Percentiles rank a stretch among this genome's conserved stretches.
Conservation (phyloP, 768 basidiomycete genomes). For the Cantharellus anzutake region DNA sequence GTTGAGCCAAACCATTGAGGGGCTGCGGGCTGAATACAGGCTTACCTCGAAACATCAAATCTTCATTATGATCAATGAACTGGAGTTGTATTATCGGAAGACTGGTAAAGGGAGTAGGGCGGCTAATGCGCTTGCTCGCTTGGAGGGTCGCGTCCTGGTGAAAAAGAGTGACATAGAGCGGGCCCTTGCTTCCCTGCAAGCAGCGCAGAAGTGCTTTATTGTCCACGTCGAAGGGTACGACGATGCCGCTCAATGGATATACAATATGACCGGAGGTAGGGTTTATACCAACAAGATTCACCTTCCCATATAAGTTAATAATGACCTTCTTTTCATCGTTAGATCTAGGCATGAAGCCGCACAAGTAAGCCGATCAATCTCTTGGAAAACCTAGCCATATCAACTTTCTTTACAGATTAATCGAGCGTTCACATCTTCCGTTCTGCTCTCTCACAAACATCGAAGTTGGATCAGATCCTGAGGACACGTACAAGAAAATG, state of each 20-base stretch:
- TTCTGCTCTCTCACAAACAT: slow-evolving; percentile 7
- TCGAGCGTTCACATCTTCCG: slow-evolving; percentile 10
- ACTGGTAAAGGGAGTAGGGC: neutral
- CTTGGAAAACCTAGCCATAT: neutral
- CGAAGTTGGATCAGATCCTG: slow-evolving; percentile 7
- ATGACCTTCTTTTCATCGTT: no score
- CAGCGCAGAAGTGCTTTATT: slow-evolving; percentile 1
- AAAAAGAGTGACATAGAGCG: neutral
- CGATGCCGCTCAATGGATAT: slow-evolving; percentile 7
- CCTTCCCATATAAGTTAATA: no score
- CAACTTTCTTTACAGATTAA: slow-evolving; percentile 1
- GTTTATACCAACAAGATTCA: slow-evolving; percentile 1
- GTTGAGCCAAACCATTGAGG: neutral
- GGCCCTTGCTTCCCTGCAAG: slow-evolving; percentile 1
- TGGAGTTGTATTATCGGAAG: neutral
- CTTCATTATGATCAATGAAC: slow-evolving; percentile 2
- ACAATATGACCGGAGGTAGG: slow-evolving; percentile 9
- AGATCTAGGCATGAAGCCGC: neutral
- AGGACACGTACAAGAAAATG: slow-evolving; percentile 13
- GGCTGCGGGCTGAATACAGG: neutral
- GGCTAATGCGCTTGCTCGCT: neutral
- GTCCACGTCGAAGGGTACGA: slow-evolving; percentile 1
- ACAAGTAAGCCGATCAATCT: neutral
- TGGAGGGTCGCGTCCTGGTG: neutral
- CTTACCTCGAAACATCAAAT: neutral